Evolutionary conservation across 1,284 basidiomycete genomes (phyloP).

Genomic region (Leucoagaricus sp.): DNA sequence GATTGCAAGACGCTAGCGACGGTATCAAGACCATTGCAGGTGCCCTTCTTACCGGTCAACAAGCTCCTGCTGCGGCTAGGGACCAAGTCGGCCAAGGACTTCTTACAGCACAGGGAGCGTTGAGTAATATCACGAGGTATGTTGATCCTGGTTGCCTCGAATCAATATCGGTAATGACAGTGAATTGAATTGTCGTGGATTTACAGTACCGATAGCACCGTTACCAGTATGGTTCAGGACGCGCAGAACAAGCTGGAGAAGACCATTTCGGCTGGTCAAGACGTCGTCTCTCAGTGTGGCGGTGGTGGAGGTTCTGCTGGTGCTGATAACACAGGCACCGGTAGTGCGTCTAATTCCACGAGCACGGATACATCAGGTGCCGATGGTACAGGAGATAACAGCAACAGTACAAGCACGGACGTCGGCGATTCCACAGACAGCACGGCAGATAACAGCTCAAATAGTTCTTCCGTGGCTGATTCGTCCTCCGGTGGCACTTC

Average conservation of each 20-base stretch:
- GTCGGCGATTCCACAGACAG: background rate
- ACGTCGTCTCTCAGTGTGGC: slow-evolving; percentile 20
- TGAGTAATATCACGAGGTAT: slow-evolving; percentile 34
- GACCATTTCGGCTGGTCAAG: slow-evolving; percentile 20
- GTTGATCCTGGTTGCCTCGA: no score
- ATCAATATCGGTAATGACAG: background rate
- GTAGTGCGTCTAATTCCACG: background rate
- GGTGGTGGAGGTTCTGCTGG: slow-evolving; percentile 9
- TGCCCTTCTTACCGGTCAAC: slow-evolving; percentile 34
- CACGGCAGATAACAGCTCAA: background rate
- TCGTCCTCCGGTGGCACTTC: background rate
- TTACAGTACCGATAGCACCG: slow-evolving; percentile 12
- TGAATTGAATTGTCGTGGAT: background rate
- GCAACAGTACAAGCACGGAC: background rate
- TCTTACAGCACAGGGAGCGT: slow-evolving; percentile 30
- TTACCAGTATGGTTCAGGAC: slow-evolving; percentile 12
- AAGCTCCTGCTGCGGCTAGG: slow-evolving; percentile 35
- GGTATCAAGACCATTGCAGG: slow-evolving; percentile 27
- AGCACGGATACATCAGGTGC: slow-evolving; percentile 2
- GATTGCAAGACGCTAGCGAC: slow-evolving; percentile 30
- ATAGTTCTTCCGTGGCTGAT: background rate
- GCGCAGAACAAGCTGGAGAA: slow-evolving; percentile 19
- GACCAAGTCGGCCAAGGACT: slow-evolving; percentile 35
- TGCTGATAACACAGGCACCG: background rate
- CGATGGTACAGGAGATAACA: background rate